Conservation (phyloP, 2,329 filamentous ascomycete genomes). For the Colletotrichum truncatum region DNA sequence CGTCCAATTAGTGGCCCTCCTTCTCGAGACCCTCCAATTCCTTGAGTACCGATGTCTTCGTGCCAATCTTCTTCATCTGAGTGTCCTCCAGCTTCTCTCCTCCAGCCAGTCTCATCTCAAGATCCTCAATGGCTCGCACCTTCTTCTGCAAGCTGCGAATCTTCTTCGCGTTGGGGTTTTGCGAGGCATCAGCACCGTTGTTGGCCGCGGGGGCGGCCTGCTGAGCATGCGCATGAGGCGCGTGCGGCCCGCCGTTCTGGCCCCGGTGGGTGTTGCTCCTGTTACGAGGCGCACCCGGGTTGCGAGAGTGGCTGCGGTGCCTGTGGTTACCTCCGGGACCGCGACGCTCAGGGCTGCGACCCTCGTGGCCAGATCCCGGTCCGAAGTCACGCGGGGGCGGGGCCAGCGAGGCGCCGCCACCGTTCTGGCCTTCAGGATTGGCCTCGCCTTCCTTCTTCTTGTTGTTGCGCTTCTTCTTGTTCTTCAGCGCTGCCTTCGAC, state of each 20-base stretch:
- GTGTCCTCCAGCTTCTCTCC: constrained; percentile 98
- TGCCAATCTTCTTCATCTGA: constrained; percentile 97
- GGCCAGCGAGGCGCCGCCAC: constrained; percentile 57
- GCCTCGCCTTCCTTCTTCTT: constrained; percentile 90
- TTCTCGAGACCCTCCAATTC: constrained; percentile 73
- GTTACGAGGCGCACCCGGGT: constrained; percentile 59
- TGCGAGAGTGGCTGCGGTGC: constrained; percentile 65
- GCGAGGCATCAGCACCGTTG: constrained; percentile 54
- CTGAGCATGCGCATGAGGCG: constrained; percentile 37
- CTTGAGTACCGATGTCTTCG: constrained; percentile 83
- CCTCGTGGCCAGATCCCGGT: constrained; percentile 47
- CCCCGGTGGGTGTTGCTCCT: constrained; percentile 59
- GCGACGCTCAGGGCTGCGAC: constrained; percentile 74
- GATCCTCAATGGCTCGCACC: constrained; percentile 94
- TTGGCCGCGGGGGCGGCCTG: constrained; percentile 34
- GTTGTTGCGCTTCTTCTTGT: constrained; percentile 95
- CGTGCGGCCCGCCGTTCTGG: constrained; percentile 36
- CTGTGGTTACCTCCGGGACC: constrained; percentile 44
- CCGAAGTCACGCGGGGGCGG: constrained; percentile 48
- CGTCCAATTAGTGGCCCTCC: constrained; percentile 8
- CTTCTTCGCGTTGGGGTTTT: constrained; percentile 90
- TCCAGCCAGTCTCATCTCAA: constrained; percentile 94
- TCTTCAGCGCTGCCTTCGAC: constrained; percentile 89
- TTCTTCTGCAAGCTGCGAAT: constrained; percentile 94
- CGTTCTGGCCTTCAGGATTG: constrained; percentile 56